Evolutionary conservation across 139 green algal genomes (phyloP), one percentile per base, ranked within the genome.

Genomic region (Coelastrella sp.): DNA sequence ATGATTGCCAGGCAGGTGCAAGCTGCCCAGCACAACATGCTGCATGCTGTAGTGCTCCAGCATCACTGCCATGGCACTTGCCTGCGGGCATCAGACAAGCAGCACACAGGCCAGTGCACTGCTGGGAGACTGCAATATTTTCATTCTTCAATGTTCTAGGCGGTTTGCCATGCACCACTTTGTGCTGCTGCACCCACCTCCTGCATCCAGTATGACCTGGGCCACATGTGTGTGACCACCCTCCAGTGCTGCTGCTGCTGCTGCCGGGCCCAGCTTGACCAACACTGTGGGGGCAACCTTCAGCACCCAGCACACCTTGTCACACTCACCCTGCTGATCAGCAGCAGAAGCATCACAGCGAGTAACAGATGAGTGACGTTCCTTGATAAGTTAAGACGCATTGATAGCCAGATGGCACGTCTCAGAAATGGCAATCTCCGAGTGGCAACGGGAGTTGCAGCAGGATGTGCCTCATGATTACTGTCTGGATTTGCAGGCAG

Each of bases 161-260:
- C 74, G 22, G 19, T 35, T 17, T 11, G 20, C 27, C 76, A 60
- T 82, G n/a, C n/a, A 49, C 49, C 27, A 84, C 8, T 70, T 15
- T 25, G 9, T 19, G 7, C 78, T 17, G 19, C 24, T 59, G 74
- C 58, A 25, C 25, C 9, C 25, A 80, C 74, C 74, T 65, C 78
- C 82, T 35, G 82, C 82, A 68, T 88, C 84, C 8, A 88, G 66
- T 6, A 88, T 82, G 65, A 78, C 8, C 68, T 88, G 84, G 15
- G 68, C 84, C 27, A 88, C 68, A 0, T 57, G 49, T 0, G 35
- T 35, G 56, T 88, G 17, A 8, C 84, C 84, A 1, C 66, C 84
- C 19, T 88, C 84, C 25, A 88, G 66, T 9, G 84, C 84, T 80
- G 84, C 84, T 80, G 84, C 66, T 81, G 68, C 84, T 82, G 84